Conservation (phyloP, 2,329 filamentous ascomycete genomes). For the Ceratocystiopsis sp. region DNA sequence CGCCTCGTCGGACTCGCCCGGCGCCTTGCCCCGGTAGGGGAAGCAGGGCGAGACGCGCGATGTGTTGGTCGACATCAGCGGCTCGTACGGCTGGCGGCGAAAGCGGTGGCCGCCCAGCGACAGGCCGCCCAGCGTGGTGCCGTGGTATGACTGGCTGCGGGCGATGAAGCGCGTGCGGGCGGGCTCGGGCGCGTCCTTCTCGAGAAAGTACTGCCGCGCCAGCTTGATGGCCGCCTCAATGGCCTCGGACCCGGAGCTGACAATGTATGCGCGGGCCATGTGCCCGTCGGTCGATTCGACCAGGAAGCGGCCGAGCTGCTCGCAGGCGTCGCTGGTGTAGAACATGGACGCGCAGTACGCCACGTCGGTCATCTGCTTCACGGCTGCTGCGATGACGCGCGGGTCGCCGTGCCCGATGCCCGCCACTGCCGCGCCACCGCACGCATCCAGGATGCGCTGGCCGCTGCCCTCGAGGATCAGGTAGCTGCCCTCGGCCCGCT, state of each 20-base stretch:
- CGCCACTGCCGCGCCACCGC: constrained; percentile 27
- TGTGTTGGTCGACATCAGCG: constrained; percentile 38
- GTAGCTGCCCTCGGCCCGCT: constrained; percentile 19
- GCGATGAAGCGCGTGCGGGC: constrained; percentile 49
- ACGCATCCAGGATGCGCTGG: constrained; percentile 25
- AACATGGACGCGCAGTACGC: constrained; percentile 26
- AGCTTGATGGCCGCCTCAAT: constrained; percentile 50
- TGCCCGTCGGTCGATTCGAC: constrained; percentile 19
- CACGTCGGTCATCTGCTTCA: constrained; percentile 21
- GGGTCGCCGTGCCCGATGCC: constrained; percentile 28
- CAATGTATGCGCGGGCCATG: constrained; percentile 22
- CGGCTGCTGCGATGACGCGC: constrained; percentile 23
- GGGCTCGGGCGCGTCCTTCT: constrained; percentile 32
- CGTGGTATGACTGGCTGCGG: constrained; percentile 53
- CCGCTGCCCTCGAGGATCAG: constrained; percentile 22
- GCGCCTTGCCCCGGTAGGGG: constrained; percentile 35
- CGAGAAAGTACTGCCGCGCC: constrained; percentile 45
- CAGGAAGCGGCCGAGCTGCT: constrained; percentile 21
- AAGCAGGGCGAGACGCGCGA: constrained; percentile 51
- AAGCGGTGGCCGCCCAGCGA: constrained; percentile 44
- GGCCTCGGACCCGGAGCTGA: constrained; percentile 38
- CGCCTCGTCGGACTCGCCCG: constrained; percentile 33
- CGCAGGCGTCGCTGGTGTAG: constrained; percentile 22
- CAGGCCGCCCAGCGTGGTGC: constrained; percentile 51
- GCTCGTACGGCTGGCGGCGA: constrained; percentile 44